Conservation (phyloP, 352 stramenopile genomes). For the Nannochloropsis limnetica region DNA sequence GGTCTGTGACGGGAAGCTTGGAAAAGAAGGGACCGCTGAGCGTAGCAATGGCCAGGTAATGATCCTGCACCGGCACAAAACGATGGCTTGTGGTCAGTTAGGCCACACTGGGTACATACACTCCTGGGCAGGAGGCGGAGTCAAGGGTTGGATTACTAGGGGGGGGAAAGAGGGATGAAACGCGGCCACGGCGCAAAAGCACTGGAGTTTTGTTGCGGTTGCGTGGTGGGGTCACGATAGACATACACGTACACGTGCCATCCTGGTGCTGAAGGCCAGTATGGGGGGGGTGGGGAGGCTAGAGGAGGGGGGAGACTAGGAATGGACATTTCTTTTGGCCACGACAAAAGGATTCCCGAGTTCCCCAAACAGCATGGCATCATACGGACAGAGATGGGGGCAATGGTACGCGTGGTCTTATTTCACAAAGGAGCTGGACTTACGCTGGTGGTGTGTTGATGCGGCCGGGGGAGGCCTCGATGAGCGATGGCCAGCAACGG, state of each 20-base stretch:
- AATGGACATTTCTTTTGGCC: not conserved
- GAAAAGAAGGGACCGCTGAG: too few relatives aligned
- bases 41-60: too few relatives aligned
- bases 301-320: not conserved
- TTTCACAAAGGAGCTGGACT: not conserved
- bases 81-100: too few relatives aligned
- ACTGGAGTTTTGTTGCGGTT: not conserved
- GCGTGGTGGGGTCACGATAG: not conserved
- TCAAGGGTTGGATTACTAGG: too few relatives aligned
- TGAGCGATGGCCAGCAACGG: not conserved
- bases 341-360: too few relatives aligned
- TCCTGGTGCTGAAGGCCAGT: not conserved
- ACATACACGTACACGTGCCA: not conserved
- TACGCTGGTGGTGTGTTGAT: not conserved
- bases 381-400: not conserved
- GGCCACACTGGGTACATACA: too few relatives aligned
- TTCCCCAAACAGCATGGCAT: not conserved
- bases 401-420: too few relatives aligned
- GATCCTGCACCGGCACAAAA: too few relatives aligned
- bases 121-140: too few relatives aligned
- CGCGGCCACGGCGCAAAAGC: not conserved
- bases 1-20: too few relatives aligned
- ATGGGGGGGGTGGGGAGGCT: too few relatives aligned
- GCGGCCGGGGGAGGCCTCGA: not conserved
- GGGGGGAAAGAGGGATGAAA: too few relatives aligned